Percentiles rank a stretch among this genome's conserved stretches.
Evolutionary conservation across 176 grass and related monocot species (phyloP).

Genomic region (Oryza longistaminata): DNA sequence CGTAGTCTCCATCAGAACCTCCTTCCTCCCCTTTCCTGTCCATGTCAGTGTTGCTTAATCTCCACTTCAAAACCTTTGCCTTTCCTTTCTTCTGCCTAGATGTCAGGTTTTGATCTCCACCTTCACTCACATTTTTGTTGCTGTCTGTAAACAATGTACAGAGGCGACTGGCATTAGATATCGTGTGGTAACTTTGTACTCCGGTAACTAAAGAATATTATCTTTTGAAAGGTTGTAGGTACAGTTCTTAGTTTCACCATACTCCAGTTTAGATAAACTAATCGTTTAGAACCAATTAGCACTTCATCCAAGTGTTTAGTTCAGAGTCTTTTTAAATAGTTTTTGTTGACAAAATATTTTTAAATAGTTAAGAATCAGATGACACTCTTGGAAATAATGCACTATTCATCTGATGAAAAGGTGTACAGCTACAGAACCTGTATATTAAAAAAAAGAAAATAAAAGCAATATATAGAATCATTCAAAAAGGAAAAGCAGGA

Average conservation of each 20-base stretch:
- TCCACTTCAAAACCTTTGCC: slow-evolving; percentile 45
- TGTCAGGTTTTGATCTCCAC: slow-evolving; percentile 22
- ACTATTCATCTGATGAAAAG: background rate
- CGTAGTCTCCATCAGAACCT: slow-evolving; percentile 20
- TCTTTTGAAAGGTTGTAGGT: background rate
- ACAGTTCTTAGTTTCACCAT: background rate
- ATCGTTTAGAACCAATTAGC: background rate
- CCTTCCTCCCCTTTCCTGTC: background rate
- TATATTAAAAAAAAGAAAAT: background rate
- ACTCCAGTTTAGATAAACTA: background rate
- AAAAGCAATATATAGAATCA: background rate
- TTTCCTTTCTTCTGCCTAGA: slow-evolving; percentile 53
- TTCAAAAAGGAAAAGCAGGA: background rate
- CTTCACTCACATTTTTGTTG: slow-evolving; percentile 13
- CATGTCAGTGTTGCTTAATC: slow-evolving; percentile 44
- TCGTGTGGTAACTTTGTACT: background rate
- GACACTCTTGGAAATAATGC: background rate
- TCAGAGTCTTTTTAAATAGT: background rate
- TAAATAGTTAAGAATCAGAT: background rate
- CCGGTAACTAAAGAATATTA: background rate
- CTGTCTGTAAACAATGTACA: slow-evolving; percentile 37
- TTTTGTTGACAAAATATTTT: background rate
- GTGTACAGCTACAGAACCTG: background rate
- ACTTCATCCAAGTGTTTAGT: background rate
- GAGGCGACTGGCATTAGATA: background rate